These are phyloP conservation scores for Macaranga tanarius DNA, from an alignment of 441 rosid genomes.

Conservation along the genomic window DNA sequence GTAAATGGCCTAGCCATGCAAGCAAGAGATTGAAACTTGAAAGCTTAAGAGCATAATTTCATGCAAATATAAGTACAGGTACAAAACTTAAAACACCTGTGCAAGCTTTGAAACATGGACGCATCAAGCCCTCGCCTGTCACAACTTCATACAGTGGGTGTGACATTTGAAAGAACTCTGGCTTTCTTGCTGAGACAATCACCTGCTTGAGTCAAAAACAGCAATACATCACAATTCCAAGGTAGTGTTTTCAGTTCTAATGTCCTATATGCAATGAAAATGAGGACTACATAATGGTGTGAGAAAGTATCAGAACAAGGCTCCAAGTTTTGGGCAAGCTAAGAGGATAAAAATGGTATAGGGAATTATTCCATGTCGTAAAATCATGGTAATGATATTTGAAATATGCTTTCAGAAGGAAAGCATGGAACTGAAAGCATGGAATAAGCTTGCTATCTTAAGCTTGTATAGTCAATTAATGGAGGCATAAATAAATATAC, in stretches of 20 bases:
- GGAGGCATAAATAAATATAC: not conserved
- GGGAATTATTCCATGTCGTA: slow-evolving; percentile 1
- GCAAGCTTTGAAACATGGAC: slow-evolving; percentile 89
- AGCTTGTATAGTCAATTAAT: slow-evolving; percentile 1
- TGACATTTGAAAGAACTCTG: slow-evolving; percentile 97
- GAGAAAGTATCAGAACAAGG: not conserved
- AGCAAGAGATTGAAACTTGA: not conserved
- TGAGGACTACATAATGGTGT: not conserved
- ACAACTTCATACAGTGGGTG: slow-evolving; percentile 97
- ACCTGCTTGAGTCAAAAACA: slow-evolving; percentile 47
- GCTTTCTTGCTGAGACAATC: slow-evolving; percentile 96
- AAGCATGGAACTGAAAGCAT: not conserved
- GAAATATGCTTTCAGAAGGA: not conserved
- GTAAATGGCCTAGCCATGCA: not conserved
- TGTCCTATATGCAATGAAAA: not conserved
- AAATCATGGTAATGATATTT: not conserved
- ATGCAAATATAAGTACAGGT: slow-evolving; percentile 2
- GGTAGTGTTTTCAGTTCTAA: not conserved
- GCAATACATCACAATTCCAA: not conserved
- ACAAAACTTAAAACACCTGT: slow-evolving; percentile 54
- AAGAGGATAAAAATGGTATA: not conserved
- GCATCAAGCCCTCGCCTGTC: slow-evolving; percentile 94
- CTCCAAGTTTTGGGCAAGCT: not conserved
- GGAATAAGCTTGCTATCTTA: not conserved
- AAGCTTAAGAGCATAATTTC: not conserved